Evolutionary conservation across 2,329 filamentous ascomycete species (phyloP).

Genomic region (Colletotrichum eremochloae): DNA sequence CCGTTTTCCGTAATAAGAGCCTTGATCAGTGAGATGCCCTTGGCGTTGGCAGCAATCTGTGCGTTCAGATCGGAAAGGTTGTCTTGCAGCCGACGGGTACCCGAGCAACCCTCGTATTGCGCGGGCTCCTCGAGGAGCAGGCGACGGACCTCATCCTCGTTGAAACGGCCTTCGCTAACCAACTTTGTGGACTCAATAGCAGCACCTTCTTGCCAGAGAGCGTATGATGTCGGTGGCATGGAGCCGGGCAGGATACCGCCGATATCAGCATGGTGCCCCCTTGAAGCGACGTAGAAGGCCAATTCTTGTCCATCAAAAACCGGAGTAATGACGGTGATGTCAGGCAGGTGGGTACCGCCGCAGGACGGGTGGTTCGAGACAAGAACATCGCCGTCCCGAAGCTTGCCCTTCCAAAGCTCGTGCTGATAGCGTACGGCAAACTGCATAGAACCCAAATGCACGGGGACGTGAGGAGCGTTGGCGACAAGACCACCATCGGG

Average conservation of each 20-base stretch:
- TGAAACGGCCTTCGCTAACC: constrained; percentile 81
- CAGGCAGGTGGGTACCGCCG: constrained; percentile 55
- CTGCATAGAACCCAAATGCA: constrained; percentile 83
- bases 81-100: constrained; percentile 78
- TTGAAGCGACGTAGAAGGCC: constrained; percentile 52
- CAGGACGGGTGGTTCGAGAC: constrained; percentile 66
- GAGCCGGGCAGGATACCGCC: constrained; percentile 85
- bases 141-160: constrained; percentile 79
- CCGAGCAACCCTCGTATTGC: constrained; percentile 76
- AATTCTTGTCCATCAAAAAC: constrained; percentile 50
- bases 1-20: constrained; percentile 83
- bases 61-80: constrained; percentile 83
- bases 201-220: constrained; percentile 75
- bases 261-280: constrained; percentile 59
- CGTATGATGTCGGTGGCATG: constrained; percentile 82
- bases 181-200: constrained; percentile 77
- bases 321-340: constrained; percentile 58
- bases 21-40: constrained; percentile 81
- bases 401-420: constrained; percentile 76
- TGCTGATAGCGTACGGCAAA: constrained; percentile 78
- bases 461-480: constrained; percentile 81
- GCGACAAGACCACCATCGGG: constrained; percentile 79
- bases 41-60: constrained; percentile 81
- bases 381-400: constrained; percentile 81
- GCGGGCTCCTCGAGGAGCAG: constrained; percentile 73